phyloP scores from a whole-genome alignment of 2,329 filamentous ascomycete genomes.

The Cladophialophora psammophila region DNA sequence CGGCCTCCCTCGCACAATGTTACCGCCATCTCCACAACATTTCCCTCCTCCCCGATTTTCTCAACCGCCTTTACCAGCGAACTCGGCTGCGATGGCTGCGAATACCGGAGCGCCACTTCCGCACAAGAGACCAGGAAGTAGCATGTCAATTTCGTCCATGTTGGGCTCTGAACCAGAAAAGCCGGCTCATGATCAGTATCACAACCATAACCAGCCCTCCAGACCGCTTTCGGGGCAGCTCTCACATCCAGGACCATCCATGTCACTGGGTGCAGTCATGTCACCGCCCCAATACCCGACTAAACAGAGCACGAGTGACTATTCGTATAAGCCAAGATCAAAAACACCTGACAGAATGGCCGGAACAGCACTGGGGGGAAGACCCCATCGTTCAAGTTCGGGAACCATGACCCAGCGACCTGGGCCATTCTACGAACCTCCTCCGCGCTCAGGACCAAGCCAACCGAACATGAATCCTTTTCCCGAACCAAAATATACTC shows the following conservation, averaged over 20 bases:
- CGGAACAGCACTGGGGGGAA: constrained; percentile 47
- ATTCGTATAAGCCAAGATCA: constrained; percentile 69
- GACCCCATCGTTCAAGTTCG: constrained; percentile 42
- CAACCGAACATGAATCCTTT: constrained; percentile 16
- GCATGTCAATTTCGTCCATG: constrained; percentile 78
- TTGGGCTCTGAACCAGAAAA: constrained; percentile 64
- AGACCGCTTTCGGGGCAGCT: constrained; percentile 42
- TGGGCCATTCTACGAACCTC: constrained; percentile 33
- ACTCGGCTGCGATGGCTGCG: constrained; percentile 20
- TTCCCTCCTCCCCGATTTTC: constrained; percentile 34
- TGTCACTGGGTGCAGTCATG: constrained; percentile 50
- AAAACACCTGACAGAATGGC: constrained; percentile 70
- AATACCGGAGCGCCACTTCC: constrained; percentile 29
- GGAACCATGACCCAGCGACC: constrained; percentile 37
- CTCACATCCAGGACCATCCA: constrained; percentile 45
- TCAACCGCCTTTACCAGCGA: constrained; percentile 31
- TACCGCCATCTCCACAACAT: constrained; percentile 38
- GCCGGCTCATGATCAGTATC: constrained; percentile 52
- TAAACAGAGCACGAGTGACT: constrained; percentile 62
- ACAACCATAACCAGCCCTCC: constrained; percentile 48
- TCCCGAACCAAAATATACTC: constrained; percentile 30
- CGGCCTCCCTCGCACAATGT: constrained; percentile 35
- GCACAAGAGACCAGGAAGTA: constrained; percentile 60
- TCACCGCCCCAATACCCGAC: constrained; percentile 52
- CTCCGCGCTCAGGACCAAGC: constrained; percentile 19